Evolutionary conservation across 495 filamentous ascomycete species (phyloP).

Genomic region (Mytilinidion resinicola): DNA sequence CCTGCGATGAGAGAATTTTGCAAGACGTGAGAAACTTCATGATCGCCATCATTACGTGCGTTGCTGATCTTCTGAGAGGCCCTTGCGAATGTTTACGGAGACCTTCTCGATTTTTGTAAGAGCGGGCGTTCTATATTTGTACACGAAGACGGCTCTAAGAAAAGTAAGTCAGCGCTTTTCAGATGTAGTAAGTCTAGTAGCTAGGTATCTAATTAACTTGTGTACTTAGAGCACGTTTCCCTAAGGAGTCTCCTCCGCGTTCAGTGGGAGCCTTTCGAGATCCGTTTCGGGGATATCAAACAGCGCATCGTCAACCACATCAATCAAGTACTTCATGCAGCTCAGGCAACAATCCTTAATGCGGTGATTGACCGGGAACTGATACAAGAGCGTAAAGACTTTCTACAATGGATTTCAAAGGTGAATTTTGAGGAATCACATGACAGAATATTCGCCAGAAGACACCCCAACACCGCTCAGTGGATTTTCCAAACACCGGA

Average conservation of each 20-base stretch:
- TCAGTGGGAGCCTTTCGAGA: neutral
- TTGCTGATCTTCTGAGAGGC: neutral
- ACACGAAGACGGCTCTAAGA: neutral
- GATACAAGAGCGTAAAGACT: neutral
- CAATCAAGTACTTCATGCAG: neutral
- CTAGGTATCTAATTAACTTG: no score
- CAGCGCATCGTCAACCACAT: neutral
- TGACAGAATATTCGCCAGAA: neutral
- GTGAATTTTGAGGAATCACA: neutral
- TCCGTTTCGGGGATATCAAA: neutral
- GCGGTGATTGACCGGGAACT: neutral
- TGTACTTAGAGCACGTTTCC: neutral
- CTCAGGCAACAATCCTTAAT: neutral
- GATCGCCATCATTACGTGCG: neutral
- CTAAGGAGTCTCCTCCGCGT: neutral
- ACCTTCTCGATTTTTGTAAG: neutral
- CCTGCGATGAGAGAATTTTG: neutral
- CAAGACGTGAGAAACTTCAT: neutral
- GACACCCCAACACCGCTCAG: neutral
- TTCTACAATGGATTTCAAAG: neutral
- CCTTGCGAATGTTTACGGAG: neutral
- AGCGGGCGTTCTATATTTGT: neutral
- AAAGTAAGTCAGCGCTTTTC: neutral
- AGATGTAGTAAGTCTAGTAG: no score
- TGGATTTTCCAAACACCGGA: neutral